Percentiles rank a stretch among this genome's conserved stretches.
Conservation (phyloP, 1,139 yeast species). For the Taphrina flavorubra region DNA sequence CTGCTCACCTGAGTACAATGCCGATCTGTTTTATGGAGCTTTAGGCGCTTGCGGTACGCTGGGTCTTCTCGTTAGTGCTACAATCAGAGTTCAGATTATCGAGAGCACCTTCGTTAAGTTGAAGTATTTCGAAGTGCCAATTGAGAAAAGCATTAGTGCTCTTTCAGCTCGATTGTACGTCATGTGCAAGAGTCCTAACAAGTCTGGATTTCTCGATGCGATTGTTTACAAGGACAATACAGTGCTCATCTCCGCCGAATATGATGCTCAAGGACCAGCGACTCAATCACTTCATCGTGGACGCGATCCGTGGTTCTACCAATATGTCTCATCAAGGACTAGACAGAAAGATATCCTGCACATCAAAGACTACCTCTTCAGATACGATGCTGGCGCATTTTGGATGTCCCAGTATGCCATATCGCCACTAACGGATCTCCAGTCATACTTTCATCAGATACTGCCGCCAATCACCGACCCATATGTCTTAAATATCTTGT, state of each 20-base stretch:
- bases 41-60: constrained; percentile 26
- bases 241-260: neutral
- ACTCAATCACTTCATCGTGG: constrained; percentile 9
- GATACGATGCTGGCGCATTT: constrained; percentile 28
- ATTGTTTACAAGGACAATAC: constrained; percentile 8
- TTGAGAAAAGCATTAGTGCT: constrained; percentile 1
- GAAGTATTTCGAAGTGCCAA: neutral
- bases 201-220: constrained; percentile 1
- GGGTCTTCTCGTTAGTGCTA: constrained; percentile 19
- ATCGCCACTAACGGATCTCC: constrained; percentile 12
- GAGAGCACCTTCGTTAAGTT: neutral
- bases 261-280: constrained; percentile 3
- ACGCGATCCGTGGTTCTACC: constrained; percentile 24
- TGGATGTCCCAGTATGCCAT: constrained; percentile 32
- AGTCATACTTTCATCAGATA: constrained; percentile 1
- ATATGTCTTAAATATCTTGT: neutral
- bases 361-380: constrained; percentile 19
- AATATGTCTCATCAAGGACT: constrained; percentile 1
- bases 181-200: neutral
- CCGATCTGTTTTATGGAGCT: constrained; percentile 21
- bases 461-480: constrained; percentile 22
- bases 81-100: constrained; percentile 5
- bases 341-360: constrained; percentile 2
- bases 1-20: constrained; percentile 2
- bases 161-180: constrained; percentile 1